phyloP scores from a whole-genome alignment of 257 asterid genomes.

The Gynochthodes officinalis region DNA sequence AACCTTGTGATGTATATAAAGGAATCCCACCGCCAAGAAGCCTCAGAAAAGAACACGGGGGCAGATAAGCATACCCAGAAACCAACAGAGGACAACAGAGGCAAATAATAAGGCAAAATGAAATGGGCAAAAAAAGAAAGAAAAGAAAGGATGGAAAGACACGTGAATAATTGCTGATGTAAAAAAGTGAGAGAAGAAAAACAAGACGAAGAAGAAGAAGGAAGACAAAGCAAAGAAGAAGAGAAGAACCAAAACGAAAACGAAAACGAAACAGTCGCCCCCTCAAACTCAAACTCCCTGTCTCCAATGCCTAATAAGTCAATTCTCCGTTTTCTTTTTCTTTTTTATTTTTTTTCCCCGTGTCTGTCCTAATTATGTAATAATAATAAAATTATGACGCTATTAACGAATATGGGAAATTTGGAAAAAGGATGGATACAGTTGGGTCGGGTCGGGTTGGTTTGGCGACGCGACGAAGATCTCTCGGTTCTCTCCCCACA shows the following conservation, averaged over 20 bases:
- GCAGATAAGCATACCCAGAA: constrained; percentile 24
- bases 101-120: constrained; percentile 25
- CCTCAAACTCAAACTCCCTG: not conserved
- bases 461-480: too few species aligned
- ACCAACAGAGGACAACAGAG: constrained; percentile 15
- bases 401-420: too few species aligned
- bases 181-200: not conserved
- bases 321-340: not conserved
- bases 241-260: constrained; percentile 22
- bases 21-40: constrained; percentile 56
- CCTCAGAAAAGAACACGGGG: constrained; percentile 38
- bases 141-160: constrained; percentile 28
- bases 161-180: constrained; percentile 44
- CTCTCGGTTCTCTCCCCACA: too few species aligned
- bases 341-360: not conserved
- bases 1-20: constrained; percentile 35
- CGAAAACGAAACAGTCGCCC: constrained; percentile 25
- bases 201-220: not conserved
- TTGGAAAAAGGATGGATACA: too few species aligned
- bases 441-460: too few species aligned
- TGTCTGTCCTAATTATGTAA: too few species aligned
- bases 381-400: too few species aligned
- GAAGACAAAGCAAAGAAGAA: constrained; percentile 26
- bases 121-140: constrained; percentile 16
- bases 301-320: not conserved